A percentile compares a stretch with the other conserved stretches of the same genome.
These are phyloP conservation scores for Protea cynaroides DNA, from an alignment of 164 flowering plant species.

Conservation along the genomic window DNA sequence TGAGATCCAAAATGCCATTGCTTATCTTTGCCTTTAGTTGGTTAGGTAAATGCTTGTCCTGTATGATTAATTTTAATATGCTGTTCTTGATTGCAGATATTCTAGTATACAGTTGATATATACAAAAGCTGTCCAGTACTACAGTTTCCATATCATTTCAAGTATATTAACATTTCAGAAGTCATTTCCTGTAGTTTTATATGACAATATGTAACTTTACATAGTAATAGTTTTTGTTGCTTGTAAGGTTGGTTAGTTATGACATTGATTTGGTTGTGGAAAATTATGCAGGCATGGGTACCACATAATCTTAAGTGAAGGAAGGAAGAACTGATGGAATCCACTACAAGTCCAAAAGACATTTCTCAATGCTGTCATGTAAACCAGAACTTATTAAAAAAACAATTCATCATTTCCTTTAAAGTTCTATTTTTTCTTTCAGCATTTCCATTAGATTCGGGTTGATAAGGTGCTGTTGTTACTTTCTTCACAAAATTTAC, in stretches of 20 bases:
- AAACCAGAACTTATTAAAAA: no score
- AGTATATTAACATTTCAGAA: not conserved
- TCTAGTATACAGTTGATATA: not conserved
- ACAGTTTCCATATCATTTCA: not conserved
- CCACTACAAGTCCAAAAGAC: not conserved
- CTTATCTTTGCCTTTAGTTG: not conserved
- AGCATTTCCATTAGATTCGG: no score
- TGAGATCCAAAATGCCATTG: no score
- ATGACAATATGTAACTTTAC: not conserved
- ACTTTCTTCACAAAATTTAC: no score
- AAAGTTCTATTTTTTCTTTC: no score
- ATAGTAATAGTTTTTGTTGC: not conserved
- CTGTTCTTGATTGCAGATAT: no score
- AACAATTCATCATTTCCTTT: no score
- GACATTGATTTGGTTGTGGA: not conserved
- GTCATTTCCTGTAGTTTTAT: not conserved
- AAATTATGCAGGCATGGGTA: slow-evolving; percentile 75
- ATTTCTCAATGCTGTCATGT: no score
- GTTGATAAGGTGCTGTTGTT: no score
- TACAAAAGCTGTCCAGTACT: not conserved
- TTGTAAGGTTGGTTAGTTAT: not conserved
- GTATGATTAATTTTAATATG: no score
- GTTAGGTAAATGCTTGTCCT: no score
- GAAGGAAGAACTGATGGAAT: slow-evolving; percentile 69
- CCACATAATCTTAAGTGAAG: slow-evolving; percentile 77